phyloP scores from a whole-genome alignment of 108 stramenopile species.

The Skeletonema tropicum region DNA sequence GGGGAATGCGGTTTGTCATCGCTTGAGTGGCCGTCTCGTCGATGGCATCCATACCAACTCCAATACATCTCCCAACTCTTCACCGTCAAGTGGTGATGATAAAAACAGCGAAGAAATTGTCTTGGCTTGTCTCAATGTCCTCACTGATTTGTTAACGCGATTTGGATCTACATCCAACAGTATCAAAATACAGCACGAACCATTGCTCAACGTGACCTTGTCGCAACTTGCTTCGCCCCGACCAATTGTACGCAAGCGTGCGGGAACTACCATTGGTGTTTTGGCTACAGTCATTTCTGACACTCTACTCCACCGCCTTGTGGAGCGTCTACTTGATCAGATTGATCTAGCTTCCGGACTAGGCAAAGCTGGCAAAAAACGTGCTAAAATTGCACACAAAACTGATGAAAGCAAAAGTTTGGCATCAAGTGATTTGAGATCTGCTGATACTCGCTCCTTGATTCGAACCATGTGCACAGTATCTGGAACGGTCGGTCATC shows the following conservation, averaged over 20 bases:
- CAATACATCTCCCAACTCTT: slow-evolving; percentile 2
- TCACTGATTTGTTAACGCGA: slow-evolving; percentile 89
- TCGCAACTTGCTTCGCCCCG: slow-evolving; percentile 59
- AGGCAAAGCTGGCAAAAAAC: slow-evolving; percentile 45
- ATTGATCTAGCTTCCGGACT: slow-evolving; percentile 63
- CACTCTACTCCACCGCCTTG: slow-evolving; percentile 72
- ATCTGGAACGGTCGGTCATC: slow-evolving; percentile 78
- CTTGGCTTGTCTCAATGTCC: slow-evolving; percentile 85
- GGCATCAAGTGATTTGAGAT: slow-evolving; percentile 24
- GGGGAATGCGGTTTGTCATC: slow-evolving; percentile 82
- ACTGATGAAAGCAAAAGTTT: slow-evolving; percentile 13
- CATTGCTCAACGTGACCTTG: slow-evolving; percentile 76
- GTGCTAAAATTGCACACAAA: slow-evolving; percentile 43
- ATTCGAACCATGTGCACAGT: slow-evolving; percentile 94
- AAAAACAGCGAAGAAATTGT: slow-evolving; percentile 70
- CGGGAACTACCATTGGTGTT: slow-evolving; percentile 88
- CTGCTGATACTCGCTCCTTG: slow-evolving; percentile 68
- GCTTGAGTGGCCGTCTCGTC: slow-evolving; percentile 76
- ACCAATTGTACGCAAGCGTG: slow-evolving; percentile 90
- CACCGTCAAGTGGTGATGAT: slow-evolving; percentile 14
- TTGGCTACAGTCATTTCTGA: slow-evolving; percentile 87
- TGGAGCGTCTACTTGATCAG: slow-evolving; percentile 77
- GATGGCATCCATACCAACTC: slow-evolving; percentile 70
- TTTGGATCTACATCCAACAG: slow-evolving; percentile 78
- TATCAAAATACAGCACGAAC: slow-evolving; percentile 82